Conservation (phyloP, 164 flowering plant genomes). For the Cinnamomum chago region DNA sequence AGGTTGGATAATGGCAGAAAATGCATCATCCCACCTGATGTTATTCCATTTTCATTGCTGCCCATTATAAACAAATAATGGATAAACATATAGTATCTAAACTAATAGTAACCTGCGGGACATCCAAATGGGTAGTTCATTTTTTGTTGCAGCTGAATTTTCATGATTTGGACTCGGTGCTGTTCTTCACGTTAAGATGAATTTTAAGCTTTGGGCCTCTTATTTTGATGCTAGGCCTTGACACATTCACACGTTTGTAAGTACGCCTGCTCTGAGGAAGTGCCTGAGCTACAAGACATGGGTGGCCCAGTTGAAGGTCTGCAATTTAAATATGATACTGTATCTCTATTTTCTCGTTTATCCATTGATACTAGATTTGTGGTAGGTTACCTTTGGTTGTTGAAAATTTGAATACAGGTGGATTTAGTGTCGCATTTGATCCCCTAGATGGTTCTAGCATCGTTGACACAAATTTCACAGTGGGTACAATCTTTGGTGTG, state of each 20-base stretch:
- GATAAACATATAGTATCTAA: no score
- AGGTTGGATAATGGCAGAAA: no score
- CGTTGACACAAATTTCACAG: conserved; percentile 96
- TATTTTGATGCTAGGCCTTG: conserved; percentile 57
- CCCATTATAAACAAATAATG: no score
- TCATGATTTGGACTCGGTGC: neutral
- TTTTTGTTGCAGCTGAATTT: neutral
- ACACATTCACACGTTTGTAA: conserved; percentile 89
- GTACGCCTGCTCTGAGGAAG: conserved; percentile 97
- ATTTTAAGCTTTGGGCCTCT: conserved; percentile 4
- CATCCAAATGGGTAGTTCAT: no score
- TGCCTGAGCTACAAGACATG: conserved; percentile 97
- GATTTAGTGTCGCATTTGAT: conserved; percentile 98
- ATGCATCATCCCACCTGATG: no score
- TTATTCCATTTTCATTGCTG: no score
- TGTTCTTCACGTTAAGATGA: neutral
- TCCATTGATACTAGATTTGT: neutral
- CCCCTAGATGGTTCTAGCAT: conserved; percentile 98
- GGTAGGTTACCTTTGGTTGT: neutral
- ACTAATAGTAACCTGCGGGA: no score
- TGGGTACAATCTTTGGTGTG: conserved; percentile 97
- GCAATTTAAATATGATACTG: neutral
- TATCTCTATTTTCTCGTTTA: neutral
- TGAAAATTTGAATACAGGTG: conserved; percentile 43
- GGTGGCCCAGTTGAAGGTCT: conserved; percentile 92